These are phyloP conservation scores for Trichoderma endophyticum DNA, from an alignment of 2,329 filamentous ascomycete species.

Conservation along the genomic window DNA sequence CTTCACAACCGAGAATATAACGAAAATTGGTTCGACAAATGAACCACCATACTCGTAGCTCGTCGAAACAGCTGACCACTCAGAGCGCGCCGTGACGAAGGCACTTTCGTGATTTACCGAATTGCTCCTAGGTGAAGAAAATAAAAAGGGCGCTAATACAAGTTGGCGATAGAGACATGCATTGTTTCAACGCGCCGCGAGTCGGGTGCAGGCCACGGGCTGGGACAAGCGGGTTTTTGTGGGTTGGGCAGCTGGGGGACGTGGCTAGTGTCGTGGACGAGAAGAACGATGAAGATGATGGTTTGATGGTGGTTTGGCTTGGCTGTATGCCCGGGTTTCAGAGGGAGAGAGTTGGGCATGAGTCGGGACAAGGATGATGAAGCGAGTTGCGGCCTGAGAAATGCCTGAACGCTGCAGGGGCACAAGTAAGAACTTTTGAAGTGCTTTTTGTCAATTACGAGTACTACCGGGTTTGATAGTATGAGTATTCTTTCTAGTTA, in stretches of 20 bases:
- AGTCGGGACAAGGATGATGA: background rate
- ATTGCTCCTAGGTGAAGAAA: background rate
- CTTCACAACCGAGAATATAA: background rate
- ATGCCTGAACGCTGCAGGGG: background rate
- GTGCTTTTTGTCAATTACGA: background rate
- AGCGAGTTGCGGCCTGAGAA: background rate
- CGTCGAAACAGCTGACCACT: background rate
- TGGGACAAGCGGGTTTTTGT: background rate
- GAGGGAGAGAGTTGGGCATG: background rate
- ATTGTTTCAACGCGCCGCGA: slow-evolving; percentile 19
- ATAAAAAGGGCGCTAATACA: background rate
- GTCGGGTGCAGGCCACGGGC: background rate
- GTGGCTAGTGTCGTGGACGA: background rate
- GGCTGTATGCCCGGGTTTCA: background rate
- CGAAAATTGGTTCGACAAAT: background rate
- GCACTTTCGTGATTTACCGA: background rate
- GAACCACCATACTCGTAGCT: background rate
- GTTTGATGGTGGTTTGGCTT: background rate
- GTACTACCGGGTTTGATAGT: background rate
- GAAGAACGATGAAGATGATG: background rate
- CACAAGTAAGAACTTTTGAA: background rate
- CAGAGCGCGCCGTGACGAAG: background rate
- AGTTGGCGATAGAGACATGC: background rate
- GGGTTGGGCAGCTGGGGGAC: background rate
- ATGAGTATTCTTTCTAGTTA: background rate